Conservation (phyloP, 345 rosid species). For the Isatis tinctoria region DNA sequence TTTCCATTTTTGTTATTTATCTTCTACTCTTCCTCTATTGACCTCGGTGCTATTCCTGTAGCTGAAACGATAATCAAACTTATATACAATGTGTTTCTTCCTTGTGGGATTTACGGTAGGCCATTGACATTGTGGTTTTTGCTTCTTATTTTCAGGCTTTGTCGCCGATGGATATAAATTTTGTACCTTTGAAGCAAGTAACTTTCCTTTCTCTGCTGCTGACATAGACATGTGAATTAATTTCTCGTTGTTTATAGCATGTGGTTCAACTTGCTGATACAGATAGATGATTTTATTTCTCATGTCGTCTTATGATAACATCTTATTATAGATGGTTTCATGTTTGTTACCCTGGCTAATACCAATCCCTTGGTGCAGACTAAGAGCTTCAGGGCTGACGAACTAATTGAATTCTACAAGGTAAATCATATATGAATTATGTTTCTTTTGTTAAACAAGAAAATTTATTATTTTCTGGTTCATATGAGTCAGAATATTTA, state of each 20-base stretch:
- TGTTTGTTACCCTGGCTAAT: not conserved
- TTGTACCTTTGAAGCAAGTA: constrained; percentile 26
- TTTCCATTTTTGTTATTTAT: not conserved
- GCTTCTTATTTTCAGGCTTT: constrained; percentile 10
- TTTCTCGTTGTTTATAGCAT: not conserved
- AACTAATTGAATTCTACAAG: constrained; percentile 73
- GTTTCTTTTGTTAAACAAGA: not conserved
- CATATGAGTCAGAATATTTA: not conserved
- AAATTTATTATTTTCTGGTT: not conserved
- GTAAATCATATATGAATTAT: constrained; percentile 31
- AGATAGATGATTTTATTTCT: not conserved
- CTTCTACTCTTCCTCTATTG: not conserved
- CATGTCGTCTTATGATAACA: not conserved
- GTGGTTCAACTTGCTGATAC: not conserved
- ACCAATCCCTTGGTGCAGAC: constrained; percentile 39
- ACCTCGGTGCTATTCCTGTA: not conserved
- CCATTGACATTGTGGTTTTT: not conserved
- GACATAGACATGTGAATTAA: not conserved
- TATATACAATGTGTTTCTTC: not conserved
- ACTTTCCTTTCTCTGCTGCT: not conserved
- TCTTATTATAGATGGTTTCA: not conserved
- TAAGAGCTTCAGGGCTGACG: constrained; percentile 69
- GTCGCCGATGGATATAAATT: constrained; percentile 10
- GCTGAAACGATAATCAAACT: not conserved
- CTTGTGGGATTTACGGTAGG: not conserved